Evolutionary conservation across 148 eudicot species (phyloP), one percentile per base, ranked within the genome.

Genomic region (Persicaria tinctoria): DNA sequence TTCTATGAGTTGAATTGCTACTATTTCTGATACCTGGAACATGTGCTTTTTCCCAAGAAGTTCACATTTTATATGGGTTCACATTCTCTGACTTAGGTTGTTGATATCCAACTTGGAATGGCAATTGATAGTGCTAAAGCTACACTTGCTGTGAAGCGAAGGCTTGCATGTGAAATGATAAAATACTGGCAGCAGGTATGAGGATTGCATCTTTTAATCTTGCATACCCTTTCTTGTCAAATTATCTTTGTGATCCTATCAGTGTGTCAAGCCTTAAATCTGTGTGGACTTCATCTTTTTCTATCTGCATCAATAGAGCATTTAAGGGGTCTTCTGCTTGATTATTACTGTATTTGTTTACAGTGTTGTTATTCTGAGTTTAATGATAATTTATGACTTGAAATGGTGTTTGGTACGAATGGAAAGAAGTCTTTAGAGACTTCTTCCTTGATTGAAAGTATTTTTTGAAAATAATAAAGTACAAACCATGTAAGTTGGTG

Each of bases 111-210:
- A 87, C 94, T 95, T 77, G 99, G 99, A 73, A 83, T 95, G 84
- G 99, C 99, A 73, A 89, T 95, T 72, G 99, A 95, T 70, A 95
- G 99, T 80, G 84, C 97, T 16, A 95, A 95, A 79, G 99, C 99
- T 76, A 95, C 99, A 56, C 94, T 95, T 74, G 99, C 99, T 57
- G 99, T 95, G 66, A 95, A 95, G 83, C 82, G 99, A 77, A 90
- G 99, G 82, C 94, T 95, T 78, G 97, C 99, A 5, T 95, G 99
- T 82, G 99, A 95, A 82, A 95, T 95, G 97, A 93, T 92, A 46
- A 95, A 95, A 73, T 95, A 92, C 80, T 95, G 99, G 97, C 99
- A 95, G 79, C 99, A 95, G 97, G 99, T 92, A 80, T 57, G 10
- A 27, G 17, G 49, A 69, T 69, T 69, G 74, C 54, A 46, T 50